Base-by-base conservation (phyloP, 2,329 filamentous ascomycete genomes). In the Hymenoscyphus occultus region DNA sequence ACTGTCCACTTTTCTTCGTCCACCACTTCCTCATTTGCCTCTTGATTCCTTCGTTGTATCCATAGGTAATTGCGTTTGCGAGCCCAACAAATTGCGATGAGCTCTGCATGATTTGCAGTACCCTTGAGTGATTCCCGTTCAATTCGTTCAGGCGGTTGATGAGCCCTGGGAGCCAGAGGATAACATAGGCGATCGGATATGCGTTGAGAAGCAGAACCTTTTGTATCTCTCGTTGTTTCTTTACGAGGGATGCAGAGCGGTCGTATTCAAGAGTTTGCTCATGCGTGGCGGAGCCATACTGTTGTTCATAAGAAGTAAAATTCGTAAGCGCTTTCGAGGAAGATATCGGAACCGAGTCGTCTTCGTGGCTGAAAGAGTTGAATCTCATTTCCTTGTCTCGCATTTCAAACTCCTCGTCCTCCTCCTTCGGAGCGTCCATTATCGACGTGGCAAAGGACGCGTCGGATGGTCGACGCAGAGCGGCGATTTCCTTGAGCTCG, bases 81-180 rank as follows among this genome's bases (percentile, higher is more conserved):
- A 78, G 63, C 1, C 77, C 76, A 12, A 78, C 71, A 39, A 73
- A 78, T 64, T 78, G 76, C 6, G 74, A 77, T 42, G 73, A 73
- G 32, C 72, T 71, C 64, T 78, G 77, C 65, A 78, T 59, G 7
- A 75, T 71, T 28, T 59, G 48, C 40, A 76, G 64, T 67, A 71
- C 70, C 1, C 65, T 67, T 19, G 67, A 65, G 14, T 69, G 69
- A 7, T 72, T 62, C 6, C 75, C 75, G 0, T 73, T 71, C 31
- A 75, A 73, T 67, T 78, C 76, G 39, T 72, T 67, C 12, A 78
- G 62, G 13, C 76, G 72, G 70, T 78, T 78, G 35, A 71, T 68
- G 62, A 78, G 74, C 16, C 77, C 77, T 0, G 77, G 77, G 6
- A 78, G 72, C 76, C 76, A 78, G 28, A 78, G 72, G 6, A 77